Conservation (phyloP, 805 yeast genomes). For the Teunomyces tritomae region DNA sequence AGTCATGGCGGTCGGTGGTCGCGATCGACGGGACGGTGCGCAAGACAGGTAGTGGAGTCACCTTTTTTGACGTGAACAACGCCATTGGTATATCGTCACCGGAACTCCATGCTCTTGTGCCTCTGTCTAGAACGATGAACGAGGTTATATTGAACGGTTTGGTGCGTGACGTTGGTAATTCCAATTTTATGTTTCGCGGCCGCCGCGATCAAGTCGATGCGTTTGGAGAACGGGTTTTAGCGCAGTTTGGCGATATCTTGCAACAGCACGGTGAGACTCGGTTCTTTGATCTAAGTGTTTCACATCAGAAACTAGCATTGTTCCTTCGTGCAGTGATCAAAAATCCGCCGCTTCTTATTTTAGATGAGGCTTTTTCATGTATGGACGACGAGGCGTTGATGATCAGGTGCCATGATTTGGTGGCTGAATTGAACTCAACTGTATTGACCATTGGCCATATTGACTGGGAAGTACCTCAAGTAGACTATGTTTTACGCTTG, state of each 20-base stretch:
- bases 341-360: slow-evolving; percentile 70
- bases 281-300: slow-evolving; percentile 58
- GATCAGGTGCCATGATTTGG: slow-evolving; percentile 30
- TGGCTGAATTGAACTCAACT: slow-evolving; percentile 47
- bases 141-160: slow-evolving; percentile 73
- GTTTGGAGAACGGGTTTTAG: slow-evolving; percentile 18
- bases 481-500: slow-evolving; percentile 46
- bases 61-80: slow-evolving; percentile 75
- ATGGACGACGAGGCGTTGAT: slow-evolving; percentile 61
- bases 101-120: slow-evolving; percentile 86
- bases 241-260: slow-evolving; percentile 27
- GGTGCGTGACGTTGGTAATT: slow-evolving; percentile 54
- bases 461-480: slow-evolving; percentile 71
- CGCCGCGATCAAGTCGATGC: slow-evolving; percentile 1
- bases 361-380: slow-evolving; percentile 92
- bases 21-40: slow-evolving; percentile 64
- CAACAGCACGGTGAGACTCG: slow-evolving; percentile 29
- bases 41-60: slow-evolving; percentile 66
- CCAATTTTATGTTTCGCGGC: slow-evolving; percentile 47
- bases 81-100: slow-evolving; percentile 88
- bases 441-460: slow-evolving; percentile 81
- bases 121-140: slow-evolving; percentile 49
- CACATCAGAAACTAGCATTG: slow-evolving; percentile 75
- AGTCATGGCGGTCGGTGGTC: slow-evolving; percentile 80
- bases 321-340: slow-evolving; percentile 77